Evolutionary conservation across 208 protist genomes (phyloP), one percentile per base, ranked within the genome.

Genomic region (Plasmodiophora brassicae): DNA sequence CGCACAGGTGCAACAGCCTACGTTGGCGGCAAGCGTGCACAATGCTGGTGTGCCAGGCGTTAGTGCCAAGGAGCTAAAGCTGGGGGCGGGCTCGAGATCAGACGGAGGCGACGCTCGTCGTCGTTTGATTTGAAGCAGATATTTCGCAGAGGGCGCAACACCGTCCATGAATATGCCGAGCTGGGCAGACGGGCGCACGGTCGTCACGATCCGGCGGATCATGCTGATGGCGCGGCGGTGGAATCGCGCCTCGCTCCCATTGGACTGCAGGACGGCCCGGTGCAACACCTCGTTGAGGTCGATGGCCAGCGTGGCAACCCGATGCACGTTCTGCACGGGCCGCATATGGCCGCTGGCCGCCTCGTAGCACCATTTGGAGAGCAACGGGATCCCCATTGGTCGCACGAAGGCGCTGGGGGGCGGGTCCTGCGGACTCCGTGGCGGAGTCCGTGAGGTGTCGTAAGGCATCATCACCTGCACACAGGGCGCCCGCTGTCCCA

Each of bases 121-220:
- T 44, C 65, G 65, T 32, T 78, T 78, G 65, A 78, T 78, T 78
- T 78, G 65, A 5, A 32, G 5, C 41, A 78, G 20, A 5, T 44
- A 5, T 78, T 78, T 78, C 5, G 14, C n/a, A 32, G 5, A 32
- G 5, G 65, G n/a, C 10, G 65, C 65, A 5, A 32, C 14, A 5
- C 65, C 65, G 41, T 78, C 65, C n/a, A 78, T 36, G n/a, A 78
- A 78, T 14, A 78, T 78, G n/a, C 65, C 65, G n/a, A 78, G 32
- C 32, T 78, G 32, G 20, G 5, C 5, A 36, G 32, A 5, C 5
- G 65, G 65, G 32, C n/a, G 5, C 32, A 32, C n/a, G 5, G 10
- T 5, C 20, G 10, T 8, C 10, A 78, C n/a, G 10, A 78, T 14
- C 41, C n/a, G 14, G 32, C 14, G 5, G 10, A 78, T 14, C 41